Percentiles rank a stretch among this genome's conserved stretches.
phyloP scores from a whole-genome alignment of 2,329 filamentous ascomycete genomes.

The Exophiala dermatitidis region DNA sequence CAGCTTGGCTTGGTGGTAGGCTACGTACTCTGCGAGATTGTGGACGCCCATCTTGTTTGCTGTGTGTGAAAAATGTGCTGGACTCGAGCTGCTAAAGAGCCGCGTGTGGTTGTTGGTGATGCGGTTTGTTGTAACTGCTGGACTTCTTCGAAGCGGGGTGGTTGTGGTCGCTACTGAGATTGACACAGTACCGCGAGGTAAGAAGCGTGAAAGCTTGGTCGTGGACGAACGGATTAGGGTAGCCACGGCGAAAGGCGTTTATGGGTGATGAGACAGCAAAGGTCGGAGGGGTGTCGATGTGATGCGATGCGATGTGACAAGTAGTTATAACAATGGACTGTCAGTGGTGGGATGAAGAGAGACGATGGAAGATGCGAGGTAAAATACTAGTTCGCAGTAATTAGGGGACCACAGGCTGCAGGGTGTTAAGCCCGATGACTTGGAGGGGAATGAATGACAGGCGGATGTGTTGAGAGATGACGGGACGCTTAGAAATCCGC shows the following conservation, averaged over 20 bases:
- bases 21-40: conserved; percentile 32
- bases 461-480: not conserved
- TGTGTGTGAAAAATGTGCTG: conserved; percentile 40
- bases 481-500: conserved; percentile 14
- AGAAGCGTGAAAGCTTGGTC: conserved; percentile 18
- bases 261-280: not conserved
- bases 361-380: conserved; percentile 11
- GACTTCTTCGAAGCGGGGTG: conserved; percentile 5
- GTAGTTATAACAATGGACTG: too few species aligned
- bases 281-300: too few species aligned
- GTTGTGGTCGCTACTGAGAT: conserved; percentile 8
- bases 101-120: conserved; percentile 7
- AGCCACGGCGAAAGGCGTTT: conserved; percentile 30
- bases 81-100: conserved; percentile 29
- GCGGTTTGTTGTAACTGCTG: not conserved
- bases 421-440: not conserved
- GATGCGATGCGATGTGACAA: too few species aligned
- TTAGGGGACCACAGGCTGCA: not conserved
- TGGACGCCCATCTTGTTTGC: conserved; percentile 42
- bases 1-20: conserved; percentile 27
- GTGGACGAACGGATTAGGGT: conserved; percentile 17
- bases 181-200: not conserved
- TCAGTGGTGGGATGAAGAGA: conserved; percentile 6
- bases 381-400: too few species aligned
- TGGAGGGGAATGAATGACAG: not conserved